A percentile compares a stretch with the other conserved stretches of the same genome.
These are phyloP conservation scores for Debaryomyces tyrocola DNA, from an alignment of 805 yeast species.

Conservation along the genomic window DNA sequence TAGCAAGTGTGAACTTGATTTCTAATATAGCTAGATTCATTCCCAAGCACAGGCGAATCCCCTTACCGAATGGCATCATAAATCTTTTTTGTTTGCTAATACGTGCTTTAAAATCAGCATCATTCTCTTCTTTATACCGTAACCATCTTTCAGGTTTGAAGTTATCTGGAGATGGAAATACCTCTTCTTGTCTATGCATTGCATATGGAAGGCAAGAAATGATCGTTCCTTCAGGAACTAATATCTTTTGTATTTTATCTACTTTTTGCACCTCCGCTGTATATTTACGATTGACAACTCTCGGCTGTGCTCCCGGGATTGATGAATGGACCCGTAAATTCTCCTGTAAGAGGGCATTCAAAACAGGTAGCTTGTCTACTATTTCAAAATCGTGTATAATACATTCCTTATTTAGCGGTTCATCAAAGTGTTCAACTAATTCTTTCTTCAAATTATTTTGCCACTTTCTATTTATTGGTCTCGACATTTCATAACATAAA, in stretches of 20 bases:
- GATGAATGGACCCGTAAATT: too few relatives aligned
- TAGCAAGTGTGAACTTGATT: slow-evolving; percentile 23
- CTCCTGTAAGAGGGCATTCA: too few relatives aligned
- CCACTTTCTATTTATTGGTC: too few relatives aligned
- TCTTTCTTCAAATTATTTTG: too few relatives aligned
- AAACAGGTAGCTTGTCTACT: too few relatives aligned
- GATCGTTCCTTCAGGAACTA: slow-evolving; percentile 52
- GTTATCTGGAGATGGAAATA: slow-evolving; percentile 52
- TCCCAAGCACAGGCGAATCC: slow-evolving; percentile 74
- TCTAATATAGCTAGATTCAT: slow-evolving; percentile 66
- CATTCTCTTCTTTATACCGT: slow-evolving; percentile 31
- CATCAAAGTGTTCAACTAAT: too few relatives aligned
- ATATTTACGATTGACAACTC: too few relatives aligned
- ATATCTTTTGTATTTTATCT: background rate
- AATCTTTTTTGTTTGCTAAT: slow-evolving; percentile 47
- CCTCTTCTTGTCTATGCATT: slow-evolving; percentile 49
- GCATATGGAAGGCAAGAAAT: slow-evolving; percentile 70
- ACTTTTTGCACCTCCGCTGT: background rate
- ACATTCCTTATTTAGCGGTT: too few relatives aligned
- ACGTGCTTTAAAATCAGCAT: slow-evolving; percentile 30
- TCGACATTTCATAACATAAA: too few relatives aligned
- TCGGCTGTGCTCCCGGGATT: too few relatives aligned
- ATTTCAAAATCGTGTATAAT: too few relatives aligned
- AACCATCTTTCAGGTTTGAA: slow-evolving; percentile 71
- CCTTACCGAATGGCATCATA: slow-evolving; percentile 72